These are phyloP conservation scores for Leishmania braziliensis DNA, from an alignment of 208 protist species.

Conservation along the genomic window DNA sequence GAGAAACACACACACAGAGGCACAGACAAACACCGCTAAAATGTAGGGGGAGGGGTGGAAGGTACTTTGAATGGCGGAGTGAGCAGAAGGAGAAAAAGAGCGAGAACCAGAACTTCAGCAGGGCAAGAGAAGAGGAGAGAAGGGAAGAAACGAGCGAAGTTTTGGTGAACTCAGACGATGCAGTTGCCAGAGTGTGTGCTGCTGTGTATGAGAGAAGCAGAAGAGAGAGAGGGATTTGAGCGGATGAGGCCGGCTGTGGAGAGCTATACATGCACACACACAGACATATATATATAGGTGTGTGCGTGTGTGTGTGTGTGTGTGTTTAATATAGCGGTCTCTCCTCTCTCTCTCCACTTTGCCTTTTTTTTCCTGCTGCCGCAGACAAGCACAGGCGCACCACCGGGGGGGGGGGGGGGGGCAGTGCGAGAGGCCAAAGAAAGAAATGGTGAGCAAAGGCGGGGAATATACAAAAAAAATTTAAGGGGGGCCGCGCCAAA, in stretches of 20 bases:
- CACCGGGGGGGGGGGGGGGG: too few relatives aligned
- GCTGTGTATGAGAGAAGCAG: background rate
- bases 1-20: background rate
- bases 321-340: background rate
- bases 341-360: background rate
- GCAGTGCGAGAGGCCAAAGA: background rate
- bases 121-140: background rate
- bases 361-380: background rate
- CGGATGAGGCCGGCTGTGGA: too few relatives aligned
- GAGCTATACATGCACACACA: too few relatives aligned
- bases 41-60: background rate
- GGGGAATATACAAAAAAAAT: background rate
- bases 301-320: too few relatives aligned
- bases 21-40: background rate
- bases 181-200: background rate
- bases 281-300: too few relatives aligned
- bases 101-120: background rate
- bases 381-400: background rate
- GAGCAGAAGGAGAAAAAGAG: background rate
- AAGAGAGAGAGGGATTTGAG: too few relatives aligned
- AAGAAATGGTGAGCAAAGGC: background rate
- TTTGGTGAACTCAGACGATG: background rate
- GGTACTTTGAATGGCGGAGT: background rate
- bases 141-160: background rate
- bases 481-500: background rate